Conservation (phyloP, 495 filamentous ascomycete species). For the Neurospora sp. region DNA sequence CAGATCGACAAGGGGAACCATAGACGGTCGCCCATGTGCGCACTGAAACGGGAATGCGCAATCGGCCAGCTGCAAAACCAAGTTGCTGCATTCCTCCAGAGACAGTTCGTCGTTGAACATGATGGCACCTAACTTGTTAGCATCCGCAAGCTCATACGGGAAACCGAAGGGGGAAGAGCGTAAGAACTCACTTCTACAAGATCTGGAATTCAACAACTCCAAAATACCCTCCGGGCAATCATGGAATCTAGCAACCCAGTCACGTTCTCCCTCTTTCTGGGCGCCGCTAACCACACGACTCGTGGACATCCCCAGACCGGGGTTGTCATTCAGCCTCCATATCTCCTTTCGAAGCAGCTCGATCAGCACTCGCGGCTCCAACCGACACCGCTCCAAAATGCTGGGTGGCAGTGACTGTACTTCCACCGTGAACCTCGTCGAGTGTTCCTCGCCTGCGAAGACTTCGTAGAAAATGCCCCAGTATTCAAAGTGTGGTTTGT, state of each 20-base stretch:
- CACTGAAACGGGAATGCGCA: constrained; percentile 90
- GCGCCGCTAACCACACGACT: background rate
- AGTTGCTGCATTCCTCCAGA: constrained; percentile 49
- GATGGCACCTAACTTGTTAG: constrained; percentile 48
- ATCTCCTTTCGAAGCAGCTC: constrained; percentile 65
- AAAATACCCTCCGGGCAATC: constrained; percentile 68
- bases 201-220: constrained; percentile 80
- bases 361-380: constrained; percentile 57
- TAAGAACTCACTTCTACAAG: constrained; percentile 56
- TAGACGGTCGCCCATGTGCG: constrained; percentile 72
- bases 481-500: constrained; percentile 43
- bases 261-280: constrained; percentile 3
- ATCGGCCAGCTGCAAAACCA: constrained; percentile 51
- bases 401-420: constrained; percentile 53
- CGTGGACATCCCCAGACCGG: background rate
- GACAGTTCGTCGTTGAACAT: constrained; percentile 90
- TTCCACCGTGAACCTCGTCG: constrained; percentile 23
- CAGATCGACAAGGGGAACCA: constrained; percentile 62
- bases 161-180: too few relatives aligned
- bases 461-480: constrained; percentile 66
- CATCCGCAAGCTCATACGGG: background rate
- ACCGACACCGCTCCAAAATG: constrained; percentile 65
- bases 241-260: constrained; percentile 51
- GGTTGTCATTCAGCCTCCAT: constrained; percentile 41
- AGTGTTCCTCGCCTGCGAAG: background rate